Base-by-base conservation (phyloP, 2,329 filamentous ascomycete genomes). In the Ophiostoma sp. region DNA sequence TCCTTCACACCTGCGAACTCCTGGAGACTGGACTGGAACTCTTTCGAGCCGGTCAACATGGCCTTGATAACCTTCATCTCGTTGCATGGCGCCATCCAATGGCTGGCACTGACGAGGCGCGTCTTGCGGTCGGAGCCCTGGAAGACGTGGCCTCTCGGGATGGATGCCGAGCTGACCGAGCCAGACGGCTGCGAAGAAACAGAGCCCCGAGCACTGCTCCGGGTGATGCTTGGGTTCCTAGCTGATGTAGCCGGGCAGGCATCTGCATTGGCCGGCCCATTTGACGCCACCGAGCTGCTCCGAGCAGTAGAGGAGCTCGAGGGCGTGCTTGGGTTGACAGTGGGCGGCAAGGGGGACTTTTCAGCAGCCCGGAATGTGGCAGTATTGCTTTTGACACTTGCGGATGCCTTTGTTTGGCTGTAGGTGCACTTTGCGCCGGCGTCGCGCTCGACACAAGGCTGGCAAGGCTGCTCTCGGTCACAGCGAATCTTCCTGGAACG, bases 21-120 rank as follows among this genome's bases (percentile, higher is more conserved):
- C 4, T 55, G 12, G n/a, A 69, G 45, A 38, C 64, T 49, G 5
- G 49, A 7, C 18, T 42, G 36, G 11, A 70, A 69, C 2, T 63
- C 58, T 1, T 16, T 45, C 0, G 66, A 38, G 3, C 63, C 52
- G 45, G 27, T 65, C 16, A 69, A 6, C 55, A 70, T n/a, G 18
- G 69, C 69, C 7, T 40, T 38, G 58, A 67, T n/a, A 3, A 69
- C 69, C 27, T 16, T 45, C 52, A 70, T 66, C 42, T 69, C 68
- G 12, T 63, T 66, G 64, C 68, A 68, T 5, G 66, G 68, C 4
- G 66, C 66, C 69, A 70, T 69, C 69, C 69, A 70, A 42, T 70
- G 69, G 63, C 63, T 66, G 12, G 67, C 49, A 12, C 66, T 60
- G 14, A 66, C 41, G 27, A 70, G 36, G n/a, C 52, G 65, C 3